A percentile compares a stretch with the other conserved stretches of the same genome.
Evolutionary conservation across 2,329 filamentous ascomycete genomes (phyloP).

Genomic region (Colletotrichum sp.): DNA sequence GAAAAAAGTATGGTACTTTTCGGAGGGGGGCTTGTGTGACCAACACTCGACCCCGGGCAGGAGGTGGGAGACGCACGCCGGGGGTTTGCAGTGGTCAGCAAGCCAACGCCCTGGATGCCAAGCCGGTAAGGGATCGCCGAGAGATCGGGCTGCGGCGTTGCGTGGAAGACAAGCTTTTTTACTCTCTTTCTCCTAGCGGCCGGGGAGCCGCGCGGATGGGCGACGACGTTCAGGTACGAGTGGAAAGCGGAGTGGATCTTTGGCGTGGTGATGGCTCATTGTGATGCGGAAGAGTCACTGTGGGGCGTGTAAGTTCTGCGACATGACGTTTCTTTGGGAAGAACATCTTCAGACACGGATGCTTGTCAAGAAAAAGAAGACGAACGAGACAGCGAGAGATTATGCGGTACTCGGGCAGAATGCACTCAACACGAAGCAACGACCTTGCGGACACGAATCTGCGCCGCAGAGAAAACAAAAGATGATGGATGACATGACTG

Average conservation of each 20-base stretch:
- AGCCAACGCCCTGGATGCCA: background rate
- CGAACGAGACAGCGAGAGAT: background rate
- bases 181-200: background rate
- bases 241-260: background rate
- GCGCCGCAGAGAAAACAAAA: background rate
- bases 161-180: background rate
- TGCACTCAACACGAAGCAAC: background rate
- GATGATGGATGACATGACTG: background rate
- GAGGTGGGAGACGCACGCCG: too few relatives aligned
- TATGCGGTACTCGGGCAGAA: background rate
- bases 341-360: fast-evolving
- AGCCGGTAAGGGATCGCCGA: background rate
- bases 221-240: background rate
- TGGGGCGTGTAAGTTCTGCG: background rate
- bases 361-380: background rate
- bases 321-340: background rate
- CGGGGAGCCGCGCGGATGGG: background rate
- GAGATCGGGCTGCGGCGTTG: background rate
- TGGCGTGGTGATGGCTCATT: background rate
- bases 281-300: background rate
- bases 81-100: background rate
- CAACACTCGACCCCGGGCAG: background rate
- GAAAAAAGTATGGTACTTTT: background rate
- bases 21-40: background rate
- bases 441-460: background rate